phyloP scores from a whole-genome alignment of 2,329 filamentous ascomycete species.

The Chrysoporthe austroafricana region DNA sequence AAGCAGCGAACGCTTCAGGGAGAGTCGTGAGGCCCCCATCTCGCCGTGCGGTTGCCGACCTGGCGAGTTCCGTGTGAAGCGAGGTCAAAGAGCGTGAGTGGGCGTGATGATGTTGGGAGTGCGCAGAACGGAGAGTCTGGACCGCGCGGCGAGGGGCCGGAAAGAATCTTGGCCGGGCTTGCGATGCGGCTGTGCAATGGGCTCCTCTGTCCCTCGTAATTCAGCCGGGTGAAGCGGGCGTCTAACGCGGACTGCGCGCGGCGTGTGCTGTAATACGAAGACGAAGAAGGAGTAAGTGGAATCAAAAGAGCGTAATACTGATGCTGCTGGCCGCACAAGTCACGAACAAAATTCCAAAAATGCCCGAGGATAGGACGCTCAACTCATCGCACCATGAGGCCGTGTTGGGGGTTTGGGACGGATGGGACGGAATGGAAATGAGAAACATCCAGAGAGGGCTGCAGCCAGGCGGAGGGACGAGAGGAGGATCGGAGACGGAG shows the following conservation, averaged over 20 bases:
- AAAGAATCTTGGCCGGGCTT: conserved; percentile 12
- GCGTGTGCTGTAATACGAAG: conserved; percentile 3
- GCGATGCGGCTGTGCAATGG: conserved; percentile 23
- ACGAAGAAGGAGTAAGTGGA: conserved; percentile 7
- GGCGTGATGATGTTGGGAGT: background rate
- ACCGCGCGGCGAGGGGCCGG: background rate
- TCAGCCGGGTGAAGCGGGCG: conserved; percentile 10
- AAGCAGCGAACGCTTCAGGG: conserved; percentile 41
- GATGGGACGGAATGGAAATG: conserved; percentile 9
- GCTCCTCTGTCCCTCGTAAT: conserved; percentile 12
- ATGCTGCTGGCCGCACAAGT: conserved; percentile 6
- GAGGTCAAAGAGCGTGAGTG: background rate
- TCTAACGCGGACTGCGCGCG: background rate
- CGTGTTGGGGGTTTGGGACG: background rate
- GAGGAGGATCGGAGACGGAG: conserved; percentile 17
- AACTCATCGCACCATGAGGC: conserved; percentile 12
- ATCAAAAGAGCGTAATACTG: conserved; percentile 15
- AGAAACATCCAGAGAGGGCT: background rate
- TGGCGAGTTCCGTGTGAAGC: background rate
- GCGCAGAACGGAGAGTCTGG: background rate
- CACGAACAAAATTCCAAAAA: conserved; percentile 18
- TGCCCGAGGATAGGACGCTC: background rate
- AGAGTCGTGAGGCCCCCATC: conserved; percentile 37
- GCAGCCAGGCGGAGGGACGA: background rate
- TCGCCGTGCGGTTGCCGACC: conserved; percentile 19